Evolutionary conservation across 129 eudicot species (phyloP).

Genomic region (Silybum marianum): DNA sequence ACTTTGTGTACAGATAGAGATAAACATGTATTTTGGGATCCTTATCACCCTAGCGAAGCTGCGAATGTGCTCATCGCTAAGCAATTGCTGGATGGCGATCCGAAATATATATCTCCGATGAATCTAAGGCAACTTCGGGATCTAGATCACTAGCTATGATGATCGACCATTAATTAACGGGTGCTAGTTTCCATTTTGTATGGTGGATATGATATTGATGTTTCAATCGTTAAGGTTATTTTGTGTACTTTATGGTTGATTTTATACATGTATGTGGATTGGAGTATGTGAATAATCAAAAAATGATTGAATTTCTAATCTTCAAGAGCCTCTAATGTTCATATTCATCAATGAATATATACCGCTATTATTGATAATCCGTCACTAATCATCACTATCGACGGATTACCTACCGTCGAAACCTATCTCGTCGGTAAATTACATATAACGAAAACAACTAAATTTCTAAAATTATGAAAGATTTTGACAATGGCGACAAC

Average conservation of each 20-base stretch:
- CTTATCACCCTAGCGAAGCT: constrained; percentile 98
- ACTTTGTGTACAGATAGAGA: constrained; percentile 81
- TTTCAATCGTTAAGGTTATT: constrained; percentile 11
- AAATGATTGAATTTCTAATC: not conserved
- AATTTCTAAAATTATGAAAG: too few relatives aligned
- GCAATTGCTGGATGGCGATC: constrained; percentile 69
- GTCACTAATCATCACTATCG: too few relatives aligned
- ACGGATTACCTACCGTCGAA: too few relatives aligned
- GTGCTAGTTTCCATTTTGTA: constrained; percentile 11
- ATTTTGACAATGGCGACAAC: too few relatives aligned
- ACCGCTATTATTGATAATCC: too few relatives aligned
- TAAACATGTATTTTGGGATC: constrained; percentile 98
- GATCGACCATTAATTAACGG: not conserved
- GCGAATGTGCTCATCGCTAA: constrained; percentile 80
- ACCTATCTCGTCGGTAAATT: too few relatives aligned
- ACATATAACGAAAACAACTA: too few relatives aligned
- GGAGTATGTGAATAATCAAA: constrained; percentile 19
- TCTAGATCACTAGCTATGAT: constrained; percentile 30
- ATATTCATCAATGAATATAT: too few relatives aligned
- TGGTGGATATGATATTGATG: constrained; percentile 15
- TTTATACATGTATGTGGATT: constrained; percentile 28
- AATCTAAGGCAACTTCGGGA: constrained; percentile 76
- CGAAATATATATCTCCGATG: constrained; percentile 78
- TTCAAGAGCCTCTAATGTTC: too few relatives aligned
- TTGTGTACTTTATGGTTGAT: constrained; percentile 25